phyloP scores from a whole-genome alignment of 306 rosid species.

The Ormosia emarginata region DNA sequence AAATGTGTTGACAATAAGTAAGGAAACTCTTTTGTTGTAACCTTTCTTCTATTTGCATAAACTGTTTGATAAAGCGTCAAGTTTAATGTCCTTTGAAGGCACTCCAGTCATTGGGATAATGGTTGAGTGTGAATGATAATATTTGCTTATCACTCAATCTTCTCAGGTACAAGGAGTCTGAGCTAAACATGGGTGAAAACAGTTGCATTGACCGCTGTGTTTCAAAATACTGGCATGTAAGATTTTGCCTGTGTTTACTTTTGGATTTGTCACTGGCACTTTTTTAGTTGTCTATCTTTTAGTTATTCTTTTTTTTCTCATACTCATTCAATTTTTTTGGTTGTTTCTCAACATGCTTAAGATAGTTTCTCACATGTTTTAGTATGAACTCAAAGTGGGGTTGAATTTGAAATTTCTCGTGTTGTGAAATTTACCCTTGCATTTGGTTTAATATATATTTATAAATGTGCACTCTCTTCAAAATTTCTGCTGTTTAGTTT shows the following conservation, averaged over 20 bases:
- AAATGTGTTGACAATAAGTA: conserved; percentile 95
- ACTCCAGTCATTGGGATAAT: background rate
- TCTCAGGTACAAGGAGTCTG: conserved; percentile 91
- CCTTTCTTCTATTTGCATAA: background rate
- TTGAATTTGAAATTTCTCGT: background rate
- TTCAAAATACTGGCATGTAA: conserved; percentile 97
- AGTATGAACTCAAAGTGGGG: background rate
- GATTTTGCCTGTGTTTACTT: conserved; percentile 17
- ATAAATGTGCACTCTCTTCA: background rate
- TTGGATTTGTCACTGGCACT: background rate
- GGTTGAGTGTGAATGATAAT: background rate
- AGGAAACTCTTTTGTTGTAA: conserved; percentile 3
- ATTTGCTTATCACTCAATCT: background rate
- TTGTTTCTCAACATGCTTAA: background rate
- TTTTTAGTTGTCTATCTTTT: background rate
- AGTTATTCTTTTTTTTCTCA: background rate
- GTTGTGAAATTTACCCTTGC: background rate
- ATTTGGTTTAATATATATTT: background rate
- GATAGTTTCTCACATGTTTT: background rate
- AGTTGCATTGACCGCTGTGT: conserved; percentile 97
- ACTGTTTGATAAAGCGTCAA: background rate
- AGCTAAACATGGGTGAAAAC: conserved; percentile 98
- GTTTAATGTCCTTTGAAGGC: conserved; percentile 6
- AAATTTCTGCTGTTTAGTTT: background rate
- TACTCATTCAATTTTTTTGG: background rate